Evolutionary conservation across 2,329 filamentous ascomycete species (phyloP).

Genomic region (Microsporum canis): DNA sequence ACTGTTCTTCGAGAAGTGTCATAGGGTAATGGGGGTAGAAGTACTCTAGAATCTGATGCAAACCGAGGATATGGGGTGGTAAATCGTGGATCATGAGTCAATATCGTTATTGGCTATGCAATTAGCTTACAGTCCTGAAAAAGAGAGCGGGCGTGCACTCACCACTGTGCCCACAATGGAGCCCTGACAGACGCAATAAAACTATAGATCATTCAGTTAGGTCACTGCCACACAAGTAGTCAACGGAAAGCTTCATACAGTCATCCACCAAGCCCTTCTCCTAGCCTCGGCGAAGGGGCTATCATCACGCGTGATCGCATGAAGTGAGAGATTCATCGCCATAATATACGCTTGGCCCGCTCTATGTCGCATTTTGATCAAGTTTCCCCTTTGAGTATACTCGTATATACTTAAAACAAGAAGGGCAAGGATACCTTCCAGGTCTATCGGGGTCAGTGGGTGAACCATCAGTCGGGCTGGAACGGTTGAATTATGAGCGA

Average conservation of each 20-base stretch:
- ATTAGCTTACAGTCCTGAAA: not conserved
- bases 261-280: constrained; percentile 40
- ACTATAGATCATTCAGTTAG: constrained; percentile 20
- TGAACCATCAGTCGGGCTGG: constrained; percentile 30
- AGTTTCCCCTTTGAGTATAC: constrained; percentile 36
- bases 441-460: constrained; percentile 29
- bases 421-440: constrained; percentile 33
- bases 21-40: not conserved
- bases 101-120: constrained; percentile 30
- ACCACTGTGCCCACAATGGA: constrained; percentile 37
- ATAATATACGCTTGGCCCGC: constrained; percentile 34
- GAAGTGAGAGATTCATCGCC: constrained; percentile 35
- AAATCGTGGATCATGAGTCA: constrained; percentile 35
- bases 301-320: constrained; percentile 25
- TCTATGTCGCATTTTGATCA: constrained; percentile 37
- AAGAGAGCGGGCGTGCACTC: constrained; percentile 11
- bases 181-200: constrained; percentile 35
- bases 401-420: constrained; percentile 37
- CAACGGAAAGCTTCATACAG: constrained; percentile 21
- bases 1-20: not conserved
- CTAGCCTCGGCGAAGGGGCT: constrained; percentile 32
- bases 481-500: constrained; percentile 23
- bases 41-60: constrained; percentile 31
- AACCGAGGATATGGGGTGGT: constrained; percentile 33
- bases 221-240: not conserved